Evolutionary conservation across 129 eudicot genomes (phyloP).

Genomic region (Escallonia herrerae): DNA sequence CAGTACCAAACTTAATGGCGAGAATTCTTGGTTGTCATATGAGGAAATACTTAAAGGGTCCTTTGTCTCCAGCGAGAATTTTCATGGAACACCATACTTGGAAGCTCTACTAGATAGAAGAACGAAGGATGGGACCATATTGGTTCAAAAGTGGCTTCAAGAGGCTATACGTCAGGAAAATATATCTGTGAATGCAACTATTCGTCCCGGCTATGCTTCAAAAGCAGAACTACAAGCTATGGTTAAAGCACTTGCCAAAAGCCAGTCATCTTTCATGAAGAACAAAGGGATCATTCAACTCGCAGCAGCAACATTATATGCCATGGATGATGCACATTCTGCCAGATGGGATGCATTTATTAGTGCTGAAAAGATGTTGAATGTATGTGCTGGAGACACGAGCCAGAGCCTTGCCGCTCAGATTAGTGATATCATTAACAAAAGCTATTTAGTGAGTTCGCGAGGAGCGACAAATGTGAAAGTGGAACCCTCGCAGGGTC

Average conservation of each 20-base stretch:
- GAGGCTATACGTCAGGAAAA: constrained; percentile 79
- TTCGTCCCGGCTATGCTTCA: constrained; percentile 58
- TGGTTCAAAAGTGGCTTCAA: constrained; percentile 87
- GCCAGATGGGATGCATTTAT: constrained; percentile 89
- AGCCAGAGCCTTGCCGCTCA: constrained; percentile 95
- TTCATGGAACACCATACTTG: constrained; percentile 58
- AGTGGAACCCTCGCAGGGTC: constrained; percentile 35
- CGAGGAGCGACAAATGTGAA: constrained; percentile 25
- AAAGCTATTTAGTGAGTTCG: constrained; percentile 45
- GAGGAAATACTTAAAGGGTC: constrained; percentile 57
- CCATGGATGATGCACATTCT: constrained; percentile 61
- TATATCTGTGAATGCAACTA: constrained; percentile 46
- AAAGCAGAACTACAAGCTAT: constrained; percentile 49
- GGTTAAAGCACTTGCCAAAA: constrained; percentile 64
- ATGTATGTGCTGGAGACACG: constrained; percentile 81
- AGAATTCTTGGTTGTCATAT: constrained; percentile 21
- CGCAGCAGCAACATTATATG: constrained; percentile 61
- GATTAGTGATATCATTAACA: constrained; percentile 83
- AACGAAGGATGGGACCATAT: constrained; percentile 72
- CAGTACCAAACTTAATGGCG: constrained; percentile 30
- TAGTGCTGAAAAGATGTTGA: constrained; percentile 87
- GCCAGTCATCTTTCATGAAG: constrained; percentile 47
- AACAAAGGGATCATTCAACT: constrained; percentile 92
- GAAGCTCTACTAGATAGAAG: constrained; percentile 69
- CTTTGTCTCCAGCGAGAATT: constrained; percentile 55